These are phyloP conservation scores for Mentha longifolia DNA, from an alignment of 257 asterid genomes.

Conservation along the genomic window DNA sequence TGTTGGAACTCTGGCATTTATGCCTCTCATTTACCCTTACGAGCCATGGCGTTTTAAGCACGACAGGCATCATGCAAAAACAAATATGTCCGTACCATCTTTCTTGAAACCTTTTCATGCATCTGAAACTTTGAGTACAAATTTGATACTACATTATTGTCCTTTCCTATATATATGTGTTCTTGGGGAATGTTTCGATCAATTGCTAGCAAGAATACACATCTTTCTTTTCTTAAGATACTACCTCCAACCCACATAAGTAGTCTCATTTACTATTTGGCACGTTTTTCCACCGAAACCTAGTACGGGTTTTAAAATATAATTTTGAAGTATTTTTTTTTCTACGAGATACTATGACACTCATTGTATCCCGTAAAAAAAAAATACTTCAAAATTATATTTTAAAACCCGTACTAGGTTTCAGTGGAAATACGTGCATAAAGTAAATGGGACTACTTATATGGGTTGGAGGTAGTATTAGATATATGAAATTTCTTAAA, in stretches of 20 bases:
- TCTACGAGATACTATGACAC: too few relatives aligned
- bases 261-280: too few relatives aligned
- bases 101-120: conserved; percentile 24
- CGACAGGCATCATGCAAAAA: conserved; percentile 94
- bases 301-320: too few relatives aligned
- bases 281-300: too few relatives aligned
- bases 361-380: too few relatives aligned
- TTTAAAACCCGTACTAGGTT: too few relatives aligned
- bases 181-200: not conserved
- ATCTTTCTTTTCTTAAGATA: conserved; percentile 6
- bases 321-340: too few relatives aligned
- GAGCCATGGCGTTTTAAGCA: conserved; percentile 99
- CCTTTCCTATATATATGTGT: not conserved
- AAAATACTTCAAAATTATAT: too few relatives aligned
- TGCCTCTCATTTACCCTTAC: conserved; percentile 93
- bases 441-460: too few relatives aligned
- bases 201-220: conserved; percentile 1
- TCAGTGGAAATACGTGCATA: too few relatives aligned
- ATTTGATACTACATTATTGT: conserved; percentile 5
- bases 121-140: not conserved
- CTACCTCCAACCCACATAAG: too few relatives aligned
- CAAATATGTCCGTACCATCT: conserved; percentile 77
- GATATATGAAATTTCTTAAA: not conserved
- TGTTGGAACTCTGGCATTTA: conserved; percentile 89
- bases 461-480: too few relatives aligned